Conservation (phyloP, 345 rosid genomes). For the Psidium guajava region DNA sequence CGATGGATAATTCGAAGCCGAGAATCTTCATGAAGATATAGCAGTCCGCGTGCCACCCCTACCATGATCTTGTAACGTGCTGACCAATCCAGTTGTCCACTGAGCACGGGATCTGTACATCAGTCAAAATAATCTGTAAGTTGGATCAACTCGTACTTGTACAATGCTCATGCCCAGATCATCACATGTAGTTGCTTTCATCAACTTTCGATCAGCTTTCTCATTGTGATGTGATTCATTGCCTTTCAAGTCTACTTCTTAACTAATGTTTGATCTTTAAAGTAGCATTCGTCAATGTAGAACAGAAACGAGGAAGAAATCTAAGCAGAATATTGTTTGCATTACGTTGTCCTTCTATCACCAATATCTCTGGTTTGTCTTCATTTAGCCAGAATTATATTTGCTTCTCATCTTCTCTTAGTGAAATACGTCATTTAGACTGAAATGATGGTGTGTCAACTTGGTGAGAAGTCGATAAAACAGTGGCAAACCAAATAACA, state of each 20-base stretch:
- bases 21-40: conserved; percentile 39
- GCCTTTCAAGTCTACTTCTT: neutral
- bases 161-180: neutral
- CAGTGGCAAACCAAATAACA: conserved; percentile 29
- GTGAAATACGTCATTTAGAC: neutral
- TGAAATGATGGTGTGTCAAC: neutral
- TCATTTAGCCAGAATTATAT: neutral
- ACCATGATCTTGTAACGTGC: conserved; percentile 18
- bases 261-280: neutral
- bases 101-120: conserved; percentile 21
- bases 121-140: neutral
- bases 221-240: neutral
- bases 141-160: neutral
- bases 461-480: neutral
- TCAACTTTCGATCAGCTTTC: neutral
- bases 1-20: conserved; percentile 57
- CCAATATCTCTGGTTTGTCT: neutral
- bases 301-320: neutral
- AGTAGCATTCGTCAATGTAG: neutral
- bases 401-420: neutral
- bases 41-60: conserved; percentile 18
- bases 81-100: conserved; percentile 33
- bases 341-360: neutral
- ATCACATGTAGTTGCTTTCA: neutral
- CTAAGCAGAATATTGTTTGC: neutral